These are phyloP conservation scores for Lepraria neglecta DNA, from an alignment of 495 filamentous ascomycete genomes.

Conservation along the genomic window DNA sequence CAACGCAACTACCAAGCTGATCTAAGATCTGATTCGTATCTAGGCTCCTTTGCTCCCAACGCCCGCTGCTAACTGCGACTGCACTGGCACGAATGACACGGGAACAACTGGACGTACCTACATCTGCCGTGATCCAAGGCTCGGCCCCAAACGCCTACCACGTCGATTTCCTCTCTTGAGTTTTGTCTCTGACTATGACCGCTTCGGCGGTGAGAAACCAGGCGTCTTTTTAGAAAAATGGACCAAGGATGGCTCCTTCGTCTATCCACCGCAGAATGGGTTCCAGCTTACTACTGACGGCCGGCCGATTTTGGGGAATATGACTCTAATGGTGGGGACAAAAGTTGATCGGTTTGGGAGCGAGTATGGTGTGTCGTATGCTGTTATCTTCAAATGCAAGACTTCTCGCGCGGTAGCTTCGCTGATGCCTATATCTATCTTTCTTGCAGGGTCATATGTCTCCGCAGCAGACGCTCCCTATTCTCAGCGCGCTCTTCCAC, in stretches of 20 bases:
- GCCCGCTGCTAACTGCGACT: slow-evolving; percentile 22
- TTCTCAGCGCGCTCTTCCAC: slow-evolving; percentile 49
- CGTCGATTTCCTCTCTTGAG: slow-evolving; percentile 35
- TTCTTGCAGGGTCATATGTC: slow-evolving; percentile 35
- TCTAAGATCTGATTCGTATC: too few species aligned
- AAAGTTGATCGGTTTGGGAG: slow-evolving; percentile 52
- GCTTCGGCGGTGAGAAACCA: slow-evolving; percentile 45
- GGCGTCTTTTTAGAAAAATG: slow-evolving; percentile 44
- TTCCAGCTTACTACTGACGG: slow-evolving; percentile 36
- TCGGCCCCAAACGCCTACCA: slow-evolving; percentile 44
- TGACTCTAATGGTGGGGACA: slow-evolving; percentile 40
- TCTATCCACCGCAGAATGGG: slow-evolving; percentile 41
- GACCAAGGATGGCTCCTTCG: slow-evolving; percentile 36
- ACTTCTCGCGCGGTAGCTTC: not conserved
- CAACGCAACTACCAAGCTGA: too few species aligned
- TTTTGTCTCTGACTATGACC: slow-evolving; percentile 39
- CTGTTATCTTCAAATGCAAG: not conserved
- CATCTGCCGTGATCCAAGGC: slow-evolving; percentile 46
- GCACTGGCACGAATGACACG: slow-evolving; percentile 38
- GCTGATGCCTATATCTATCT: not conserved
- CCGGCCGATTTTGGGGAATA: slow-evolving; percentile 39
- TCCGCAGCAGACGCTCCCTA: slow-evolving; percentile 47
- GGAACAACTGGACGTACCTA: slow-evolving; percentile 29
- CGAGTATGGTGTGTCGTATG: slow-evolving; percentile 32
- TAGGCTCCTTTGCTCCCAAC: too few species aligned